Conservation (phyloP, 2,329 filamentous ascomycete species). For the Westerdykella sp. region DNA sequence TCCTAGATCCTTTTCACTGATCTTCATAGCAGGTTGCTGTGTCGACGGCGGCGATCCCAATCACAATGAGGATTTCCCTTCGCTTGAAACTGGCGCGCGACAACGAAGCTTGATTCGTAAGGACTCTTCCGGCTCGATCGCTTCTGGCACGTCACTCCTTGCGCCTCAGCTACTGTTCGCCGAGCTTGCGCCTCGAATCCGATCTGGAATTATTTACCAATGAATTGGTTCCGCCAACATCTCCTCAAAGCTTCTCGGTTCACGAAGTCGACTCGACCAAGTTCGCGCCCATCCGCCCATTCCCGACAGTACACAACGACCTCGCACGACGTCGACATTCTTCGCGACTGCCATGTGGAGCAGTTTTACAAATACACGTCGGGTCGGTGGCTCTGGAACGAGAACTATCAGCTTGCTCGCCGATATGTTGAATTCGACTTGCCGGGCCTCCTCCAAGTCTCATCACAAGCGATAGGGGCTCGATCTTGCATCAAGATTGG, state of each 20-base stretch:
- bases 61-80: no score
- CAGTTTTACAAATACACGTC: slow-evolving; percentile 14
- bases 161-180: neutral
- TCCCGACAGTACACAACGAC: slow-evolving; percentile 7
- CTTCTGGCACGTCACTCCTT: no score
- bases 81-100: no score
- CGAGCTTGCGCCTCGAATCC: no score
- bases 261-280: slow-evolving; percentile 6
- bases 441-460: slow-evolving; percentile 9
- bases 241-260: slow-evolving; percentile 8
- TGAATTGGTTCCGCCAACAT: slow-evolving; percentile 4
- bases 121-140: no score
- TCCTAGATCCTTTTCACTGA: no score
- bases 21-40: no score
- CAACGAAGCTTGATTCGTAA: no score
- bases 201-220: slow-evolving; percentile 5
- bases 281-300: slow-evolving; percentile 6
- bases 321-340: slow-evolving; percentile 7
- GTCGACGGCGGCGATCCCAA: no score
- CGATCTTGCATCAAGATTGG: slow-evolving; percentile 11
- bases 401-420: slow-evolving; percentile 12
- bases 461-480: slow-evolving; percentile 11
- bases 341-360: slow-evolving; percentile 48
- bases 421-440: slow-evolving; percentile 15
- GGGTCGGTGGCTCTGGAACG: slow-evolving; percentile 15